Base-by-base conservation (phyloP, 2,329 filamentous ascomycete genomes). In the Scytalidium lignicola region DNA sequence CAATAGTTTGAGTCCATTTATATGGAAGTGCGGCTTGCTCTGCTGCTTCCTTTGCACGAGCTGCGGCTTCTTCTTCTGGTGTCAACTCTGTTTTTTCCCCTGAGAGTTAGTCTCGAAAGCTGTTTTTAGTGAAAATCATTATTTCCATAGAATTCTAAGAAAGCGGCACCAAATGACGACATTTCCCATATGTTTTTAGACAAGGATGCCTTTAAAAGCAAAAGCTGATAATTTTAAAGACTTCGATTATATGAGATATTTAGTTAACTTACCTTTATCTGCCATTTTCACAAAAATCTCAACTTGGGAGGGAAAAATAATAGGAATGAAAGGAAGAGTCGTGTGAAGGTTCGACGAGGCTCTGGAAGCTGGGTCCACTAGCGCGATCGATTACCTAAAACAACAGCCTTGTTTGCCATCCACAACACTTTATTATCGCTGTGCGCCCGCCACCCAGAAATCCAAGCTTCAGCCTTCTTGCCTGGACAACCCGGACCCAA, bases 1-100 rank as follows among this genome's bases (percentile, higher is more conserved):
- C 78, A 66, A 99, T 96, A 20, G 87, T 91, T 73, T 99, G 93
- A 10, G 80, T 87, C 93, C 93, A 99, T 73, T 95, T 93, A 83
- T 99, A 99, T 1, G 93, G 93, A 40, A 99, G 83, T 20, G 85
- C 81, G 40, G 84, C 86, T 74, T 99, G 93, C 73, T 99, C 93
- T 61, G 85, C 86, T 49, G 80, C 76, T 73, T 99, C 90, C 66
- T 85, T 84, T 54, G 82, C 85, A 56, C 74, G 75, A 50, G 78
- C 75, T 18, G 79, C 79, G 10, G 76, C 81, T 57, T 78, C 80
- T 62, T 84, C 80, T 77, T 54, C 58, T 21, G 59, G 58, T 28
- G 61, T 64, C n/a, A 48, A 58, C 50, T 65, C 62, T 63, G 45
- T 37, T 8, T 5, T 13, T 37, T 9, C 7, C 13, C 26, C 32